These are phyloP conservation scores for Bombardia bombarda DNA, from an alignment of 495 filamentous ascomycete species.

Conservation along the genomic window DNA sequence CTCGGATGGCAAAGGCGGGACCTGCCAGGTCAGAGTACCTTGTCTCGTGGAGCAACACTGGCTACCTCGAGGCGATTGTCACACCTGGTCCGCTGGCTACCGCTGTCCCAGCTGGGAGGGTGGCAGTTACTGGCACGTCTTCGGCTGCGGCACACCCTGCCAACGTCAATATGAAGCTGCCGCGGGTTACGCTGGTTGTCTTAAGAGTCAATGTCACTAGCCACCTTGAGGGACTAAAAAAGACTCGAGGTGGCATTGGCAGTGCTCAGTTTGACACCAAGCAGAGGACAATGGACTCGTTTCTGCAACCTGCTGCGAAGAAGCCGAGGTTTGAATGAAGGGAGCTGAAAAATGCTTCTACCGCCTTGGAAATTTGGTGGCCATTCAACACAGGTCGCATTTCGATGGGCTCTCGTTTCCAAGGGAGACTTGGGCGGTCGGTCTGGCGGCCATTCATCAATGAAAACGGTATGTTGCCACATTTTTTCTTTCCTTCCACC, in stretches of 20 bases:
- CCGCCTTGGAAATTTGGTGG: not conserved
- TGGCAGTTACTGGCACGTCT: not conserved
- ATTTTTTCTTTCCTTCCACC: conserved; percentile 9
- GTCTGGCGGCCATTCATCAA: not conserved
- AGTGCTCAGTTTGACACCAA: conserved; percentile 62
- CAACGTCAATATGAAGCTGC: not conserved
- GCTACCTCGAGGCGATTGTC: conserved; percentile 22
- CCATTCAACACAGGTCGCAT: not conserved
- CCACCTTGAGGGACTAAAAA: conserved; percentile 65
- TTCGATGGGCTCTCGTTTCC: not conserved
- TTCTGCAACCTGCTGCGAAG: conserved; percentile 50
- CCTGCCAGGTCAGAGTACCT: conserved; percentile 10
- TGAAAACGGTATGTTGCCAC: conserved; percentile 23
- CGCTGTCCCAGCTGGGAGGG: no score
- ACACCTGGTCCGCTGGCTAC: not conserved
- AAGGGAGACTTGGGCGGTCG: not conserved
- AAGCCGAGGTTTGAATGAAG: conserved; percentile 28
- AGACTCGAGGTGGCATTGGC: conserved; percentile 69
- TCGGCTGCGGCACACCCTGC: conserved; percentile 6
- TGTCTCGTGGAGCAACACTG: conserved; percentile 36
- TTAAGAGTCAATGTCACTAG: conserved; percentile 52
- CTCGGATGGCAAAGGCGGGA: not conserved
- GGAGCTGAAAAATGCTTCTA: not conserved
- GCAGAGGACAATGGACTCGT: conserved; percentile 68
- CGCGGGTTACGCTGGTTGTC: conserved; percentile 27